Conservation (phyloP, 805 yeast genomes). For the Deakozyma indianensis region DNA sequence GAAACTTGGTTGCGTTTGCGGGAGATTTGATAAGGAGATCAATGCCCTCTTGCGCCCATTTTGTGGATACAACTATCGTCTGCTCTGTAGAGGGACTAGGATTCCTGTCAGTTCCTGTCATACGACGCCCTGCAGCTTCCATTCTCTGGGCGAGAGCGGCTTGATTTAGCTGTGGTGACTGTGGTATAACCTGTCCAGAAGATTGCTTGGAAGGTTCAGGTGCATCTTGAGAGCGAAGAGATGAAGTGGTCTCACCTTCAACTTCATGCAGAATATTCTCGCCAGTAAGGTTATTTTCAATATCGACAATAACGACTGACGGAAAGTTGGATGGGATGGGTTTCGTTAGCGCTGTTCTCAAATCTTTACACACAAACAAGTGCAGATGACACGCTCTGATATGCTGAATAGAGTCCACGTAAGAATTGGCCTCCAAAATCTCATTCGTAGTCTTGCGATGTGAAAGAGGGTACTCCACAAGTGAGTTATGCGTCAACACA, state of each 20-base stretch:
- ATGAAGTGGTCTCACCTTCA: neutral
- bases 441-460: conserved; percentile 15
- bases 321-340: conserved; percentile 12
- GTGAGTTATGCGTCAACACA: conserved; percentile 19
- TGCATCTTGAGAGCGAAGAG: neutral
- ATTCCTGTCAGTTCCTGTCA: neutral
- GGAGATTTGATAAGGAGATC: conserved; percentile 15
- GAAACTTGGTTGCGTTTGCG: conserved; percentile 13
- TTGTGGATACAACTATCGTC: conserved; percentile 8
- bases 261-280: conserved; percentile 5
- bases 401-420: conserved; percentile 16
- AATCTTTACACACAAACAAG: conserved; percentile 11
- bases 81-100: neutral
- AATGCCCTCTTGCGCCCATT: conserved; percentile 13
- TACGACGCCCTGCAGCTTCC: conserved; percentile 4
- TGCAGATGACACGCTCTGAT: conserved; percentile 16
- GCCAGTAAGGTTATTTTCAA: neutral
- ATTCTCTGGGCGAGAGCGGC: conserved; percentile 1
- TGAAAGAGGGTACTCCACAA: conserved; percentile 17
- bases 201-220: neutral
- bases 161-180: neutral
- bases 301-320: conserved; percentile 8
- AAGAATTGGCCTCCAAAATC: conserved; percentile 18
- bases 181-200: neutral
- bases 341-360: conserved; percentile 9